Evolutionary conservation across 768 basidiomycete genomes (phyloP), one percentile per base, ranked within the genome.

Genomic region (Rhodosporidiobolus odoratus): DNA sequence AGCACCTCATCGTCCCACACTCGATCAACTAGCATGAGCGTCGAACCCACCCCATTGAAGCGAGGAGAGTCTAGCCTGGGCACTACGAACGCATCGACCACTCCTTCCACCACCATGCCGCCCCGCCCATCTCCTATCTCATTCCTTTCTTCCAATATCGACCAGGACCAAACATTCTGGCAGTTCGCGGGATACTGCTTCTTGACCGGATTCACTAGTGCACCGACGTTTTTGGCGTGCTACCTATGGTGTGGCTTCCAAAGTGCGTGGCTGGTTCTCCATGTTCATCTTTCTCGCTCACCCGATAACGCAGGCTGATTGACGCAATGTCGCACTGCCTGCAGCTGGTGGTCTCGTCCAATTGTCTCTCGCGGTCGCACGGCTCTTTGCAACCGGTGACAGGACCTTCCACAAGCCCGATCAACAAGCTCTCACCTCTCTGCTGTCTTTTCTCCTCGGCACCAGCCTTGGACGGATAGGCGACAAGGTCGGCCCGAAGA

Each of bases 321-420:
- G 52, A 21, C 34, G 41, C 41, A 56, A 25, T 38, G 16, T 56
- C 70, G 62, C 70, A 12, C 34, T 34, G 41, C 19, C 30, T 10
- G 27, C 37, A 71, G 69, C 66, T 34, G 81, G 81, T 7, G 78
- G 78, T 58, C 76, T 80, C 50, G 79, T 81, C 32, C 80, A 93
- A 87, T 82, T 94, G 21, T 84, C 89, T 1, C 81, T 94, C 34
- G 91, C 92, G 4, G 77, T 94, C 60, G 90, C 89, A 0, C 86
- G 92, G 15, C 85, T 91, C n/a, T 92, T 91, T 75, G 76, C 76
- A 10, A 76, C 79, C 1, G 62, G 66, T 15, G 85, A 89, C 76
- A 77, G 77, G 23, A 79, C 83, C 0, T 92, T 94, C 81, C 90
- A 90, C 79, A 84, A 84, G 65, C 84, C 90, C 4, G 92, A 96